Evolutionary conservation across 805 yeast genomes (phyloP), one percentile per base, ranked within the genome.

Genomic region (Hanseniaspora singularis): DNA sequence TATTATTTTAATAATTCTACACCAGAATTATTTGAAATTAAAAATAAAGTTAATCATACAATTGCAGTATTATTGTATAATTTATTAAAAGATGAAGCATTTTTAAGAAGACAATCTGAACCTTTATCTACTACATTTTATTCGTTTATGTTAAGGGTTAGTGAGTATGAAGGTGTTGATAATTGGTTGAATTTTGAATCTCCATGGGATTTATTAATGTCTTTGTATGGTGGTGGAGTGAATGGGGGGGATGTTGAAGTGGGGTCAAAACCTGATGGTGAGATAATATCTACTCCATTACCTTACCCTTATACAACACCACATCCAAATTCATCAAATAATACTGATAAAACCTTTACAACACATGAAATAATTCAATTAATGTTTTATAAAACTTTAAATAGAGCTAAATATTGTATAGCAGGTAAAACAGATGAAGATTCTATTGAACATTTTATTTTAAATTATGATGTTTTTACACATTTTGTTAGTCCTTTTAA

Each of bases 401-500:
- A 80, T 10, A 73, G 94, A 56, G 94, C 95, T 31, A 84, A 81
- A 57, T 92, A 92, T 60, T 81, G 77, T 51, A 75, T 87, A 57
- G 94, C 96, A 9, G 96, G 95, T 26, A 80, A 79, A 58, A 80
- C 79, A 43, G 94, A 86, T 54, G 76, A 84, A 2, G 89, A 81
- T 53, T 76, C 73, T 51, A 76, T 73, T 58, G 80, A 79, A 10
- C 95, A 89, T 57, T 92, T 82, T 63, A 74, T 83, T 58, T 75
- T 81, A 59, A 86, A 86, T 53, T 62, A 82, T 49, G 94, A 96
- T 24, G 67, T 86, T 37, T 92, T 85, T 62, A 85, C 97, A 0
- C 96, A 89, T 63, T 88, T 88, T 67, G 81, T 84, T n/a, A 76
- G 94, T 1, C 97, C 98, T 14, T 68, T 86, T 59, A 75, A 94